Evolutionary conservation across 2,329 filamentous ascomycete genomes (phyloP).

Genomic region (Venturia effusa): DNA sequence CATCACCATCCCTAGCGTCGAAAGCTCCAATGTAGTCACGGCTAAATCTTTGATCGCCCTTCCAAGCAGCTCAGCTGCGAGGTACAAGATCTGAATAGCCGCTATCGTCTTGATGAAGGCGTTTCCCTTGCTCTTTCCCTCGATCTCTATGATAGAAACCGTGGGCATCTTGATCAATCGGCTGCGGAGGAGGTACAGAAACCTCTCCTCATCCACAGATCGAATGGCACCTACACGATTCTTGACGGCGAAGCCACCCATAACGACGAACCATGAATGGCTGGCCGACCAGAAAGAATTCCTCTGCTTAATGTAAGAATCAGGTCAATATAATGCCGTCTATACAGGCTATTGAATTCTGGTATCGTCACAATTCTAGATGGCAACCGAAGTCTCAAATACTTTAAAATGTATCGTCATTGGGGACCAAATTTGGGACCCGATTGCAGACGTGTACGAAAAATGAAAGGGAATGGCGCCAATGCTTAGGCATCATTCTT

Average conservation of each 20-base stretch:
- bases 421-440: too few relatives aligned
- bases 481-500: neutral
- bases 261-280: neutral
- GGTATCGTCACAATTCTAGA: too few relatives aligned
- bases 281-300: neutral
- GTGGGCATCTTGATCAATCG: neutral
- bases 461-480: neutral
- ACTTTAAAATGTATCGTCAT: too few relatives aligned
- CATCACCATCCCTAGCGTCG: conserved; percentile 15
- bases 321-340: neutral
- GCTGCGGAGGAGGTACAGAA: neutral
- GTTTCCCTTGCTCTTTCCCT: neutral
- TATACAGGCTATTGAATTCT: neutral
- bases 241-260: neutral
- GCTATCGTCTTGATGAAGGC: neutral
- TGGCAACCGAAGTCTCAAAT: too few relatives aligned
- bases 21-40: conserved; percentile 16
- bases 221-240: neutral
- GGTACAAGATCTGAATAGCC: neutral
- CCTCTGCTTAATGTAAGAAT: neutral
- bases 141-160: neutral
- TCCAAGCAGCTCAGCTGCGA: neutral
- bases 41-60: conserved; percentile 3
- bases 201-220: neutral
- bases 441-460: too few relatives aligned